phyloP scores from a whole-genome alignment of 2,329 filamentous ascomycete genomes.

The Neopestalotiopsis sp. region DNA sequence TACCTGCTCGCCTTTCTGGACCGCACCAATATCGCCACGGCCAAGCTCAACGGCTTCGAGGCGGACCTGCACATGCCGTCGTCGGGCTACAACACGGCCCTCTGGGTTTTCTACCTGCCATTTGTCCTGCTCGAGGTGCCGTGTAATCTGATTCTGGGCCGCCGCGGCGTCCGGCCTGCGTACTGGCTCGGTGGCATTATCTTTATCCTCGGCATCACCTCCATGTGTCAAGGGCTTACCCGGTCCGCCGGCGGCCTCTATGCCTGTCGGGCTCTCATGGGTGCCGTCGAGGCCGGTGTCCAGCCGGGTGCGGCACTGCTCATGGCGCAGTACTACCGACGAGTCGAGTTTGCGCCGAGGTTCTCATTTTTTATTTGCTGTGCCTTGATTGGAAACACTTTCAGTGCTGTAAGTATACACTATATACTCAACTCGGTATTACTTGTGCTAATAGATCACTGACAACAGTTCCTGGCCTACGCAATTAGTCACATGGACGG shows the following conservation, averaged over 20 bases:
- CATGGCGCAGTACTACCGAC: constrained; percentile 15
- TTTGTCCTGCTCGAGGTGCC: constrained; percentile 16
- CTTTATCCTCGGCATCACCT: not conserved
- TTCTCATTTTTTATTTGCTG: constrained; percentile 12
- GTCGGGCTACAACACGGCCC: constrained; percentile 16
- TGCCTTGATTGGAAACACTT: constrained; percentile 11
- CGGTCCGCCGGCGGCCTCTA: constrained; percentile 5
- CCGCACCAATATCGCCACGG: constrained; percentile 14
- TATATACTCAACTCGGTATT: not conserved
- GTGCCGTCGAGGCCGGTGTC: constrained; percentile 9
- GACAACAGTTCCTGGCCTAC: constrained; percentile 13
- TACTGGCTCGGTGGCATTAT: constrained; percentile 13
- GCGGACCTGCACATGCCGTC: constrained; percentile 16
- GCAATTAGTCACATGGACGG: constrained; percentile 27
- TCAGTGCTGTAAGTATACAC: constrained; percentile 9
- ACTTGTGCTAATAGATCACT: not conserved
- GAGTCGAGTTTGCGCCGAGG: constrained; percentile 5
- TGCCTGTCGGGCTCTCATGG: constrained; percentile 14
- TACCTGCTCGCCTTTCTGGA: constrained; percentile 16
- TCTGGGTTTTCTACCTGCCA: constrained; percentile 15
- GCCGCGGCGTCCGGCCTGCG: not conserved
- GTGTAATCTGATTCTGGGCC: constrained; percentile 7
- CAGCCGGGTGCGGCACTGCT: constrained; percentile 9
- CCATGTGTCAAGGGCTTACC: constrained; percentile 12
- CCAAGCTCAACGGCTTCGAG: constrained; percentile 16